Percentiles rank a stretch among this genome's conserved stretches.
phyloP scores from a whole-genome alignment of 768 basidiomycete species.

The Suillus cothurnatus region DNA sequence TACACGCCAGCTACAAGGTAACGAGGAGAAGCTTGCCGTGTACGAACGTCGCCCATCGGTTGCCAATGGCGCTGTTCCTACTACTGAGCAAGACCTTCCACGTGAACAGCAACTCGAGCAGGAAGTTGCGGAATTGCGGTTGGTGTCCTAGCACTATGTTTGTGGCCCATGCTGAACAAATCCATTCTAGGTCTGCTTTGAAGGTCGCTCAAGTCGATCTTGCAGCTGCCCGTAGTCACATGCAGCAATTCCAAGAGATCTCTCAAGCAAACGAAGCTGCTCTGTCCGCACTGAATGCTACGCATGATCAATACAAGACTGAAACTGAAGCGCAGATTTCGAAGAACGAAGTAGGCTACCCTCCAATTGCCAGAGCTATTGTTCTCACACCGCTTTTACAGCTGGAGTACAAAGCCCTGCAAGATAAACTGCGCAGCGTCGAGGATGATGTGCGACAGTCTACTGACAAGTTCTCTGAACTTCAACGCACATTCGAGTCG shows the following conservation, averaged over 20 bases:
- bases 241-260: conserved; percentile 86
- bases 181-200: conserved; percentile 57
- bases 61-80: conserved; percentile 32
- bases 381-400: conserved; percentile 27
- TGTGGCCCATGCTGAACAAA: not conserved
- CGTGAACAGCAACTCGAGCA: conserved; percentile 81
- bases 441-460: conserved; percentile 56
- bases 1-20: conserved; percentile 66
- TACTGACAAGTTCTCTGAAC: conserved; percentile 51
- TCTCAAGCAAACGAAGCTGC: conserved; percentile 82
- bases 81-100: conserved; percentile 48
- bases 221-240: conserved; percentile 66
- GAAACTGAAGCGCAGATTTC: conserved; percentile 71
- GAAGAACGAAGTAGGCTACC: conserved; percentile 62
- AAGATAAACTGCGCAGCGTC: conserved; percentile 58
- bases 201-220: conserved; percentile 82
- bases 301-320: conserved; percentile 79
- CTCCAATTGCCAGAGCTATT: not conserved
- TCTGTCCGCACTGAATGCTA: conserved; percentile 64
- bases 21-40: conserved; percentile 83
- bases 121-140: conserved; percentile 87
- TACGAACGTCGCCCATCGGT: conserved; percentile 68
- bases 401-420: conserved; percentile 65
- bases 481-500: conserved; percentile 65
- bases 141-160: conserved; percentile 17